A percentile compares a stretch with the other conserved stretches of the same genome.
phyloP scores from a whole-genome alignment of 176 grass and related monocot species.

The Areca catechu region DNA sequence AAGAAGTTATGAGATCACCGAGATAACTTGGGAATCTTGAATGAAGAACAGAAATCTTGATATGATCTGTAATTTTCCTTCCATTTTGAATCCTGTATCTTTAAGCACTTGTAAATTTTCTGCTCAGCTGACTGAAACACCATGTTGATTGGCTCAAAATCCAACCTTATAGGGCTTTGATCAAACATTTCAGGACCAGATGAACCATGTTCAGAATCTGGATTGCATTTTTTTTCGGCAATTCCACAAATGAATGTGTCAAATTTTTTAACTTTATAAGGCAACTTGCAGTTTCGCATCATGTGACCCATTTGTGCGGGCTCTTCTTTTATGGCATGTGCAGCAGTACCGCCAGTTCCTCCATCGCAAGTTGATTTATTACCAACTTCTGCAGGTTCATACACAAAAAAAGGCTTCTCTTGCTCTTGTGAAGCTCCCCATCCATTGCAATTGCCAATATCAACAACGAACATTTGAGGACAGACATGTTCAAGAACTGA shows the following conservation, averaged over 20 bases:
- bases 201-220: slow-evolving; percentile 34
- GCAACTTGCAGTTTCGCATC: slow-evolving; percentile 13
- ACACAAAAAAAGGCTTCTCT: slow-evolving; percentile 62
- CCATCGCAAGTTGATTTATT: slow-evolving; percentile 8
- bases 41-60: slow-evolving; percentile 57
- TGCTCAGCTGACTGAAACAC: slow-evolving; percentile 39
- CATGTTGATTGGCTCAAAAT: slow-evolving; percentile 41
- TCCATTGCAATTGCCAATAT: no score
- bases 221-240: slow-evolving; percentile 13
- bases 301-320: slow-evolving; percentile 7
- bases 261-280: slow-evolving; percentile 41
- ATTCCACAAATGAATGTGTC: slow-evolving; percentile 63
- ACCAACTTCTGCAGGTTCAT: slow-evolving; percentile 37
- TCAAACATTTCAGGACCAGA: slow-evolving; percentile 35
- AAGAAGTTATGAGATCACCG: slow-evolving; percentile 16
- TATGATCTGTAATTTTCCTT: slow-evolving; percentile 60
- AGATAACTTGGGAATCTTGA: slow-evolving; percentile 37
- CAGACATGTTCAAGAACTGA: slow-evolving; percentile 52
- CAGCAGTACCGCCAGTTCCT: slow-evolving; percentile 4
- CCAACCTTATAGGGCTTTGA: slow-evolving; percentile 46
- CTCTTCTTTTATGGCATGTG: slow-evolving; percentile 25
- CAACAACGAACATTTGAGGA: slow-evolving; percentile 46
- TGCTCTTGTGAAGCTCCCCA: no score
- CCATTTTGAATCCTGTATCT: slow-evolving; percentile 68
- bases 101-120: slow-evolving; percentile 42